These are phyloP conservation scores for Pseudomonodictys pantanalensis DNA, from an alignment of 495 filamentous ascomycete genomes.

Conservation along the genomic window DNA sequence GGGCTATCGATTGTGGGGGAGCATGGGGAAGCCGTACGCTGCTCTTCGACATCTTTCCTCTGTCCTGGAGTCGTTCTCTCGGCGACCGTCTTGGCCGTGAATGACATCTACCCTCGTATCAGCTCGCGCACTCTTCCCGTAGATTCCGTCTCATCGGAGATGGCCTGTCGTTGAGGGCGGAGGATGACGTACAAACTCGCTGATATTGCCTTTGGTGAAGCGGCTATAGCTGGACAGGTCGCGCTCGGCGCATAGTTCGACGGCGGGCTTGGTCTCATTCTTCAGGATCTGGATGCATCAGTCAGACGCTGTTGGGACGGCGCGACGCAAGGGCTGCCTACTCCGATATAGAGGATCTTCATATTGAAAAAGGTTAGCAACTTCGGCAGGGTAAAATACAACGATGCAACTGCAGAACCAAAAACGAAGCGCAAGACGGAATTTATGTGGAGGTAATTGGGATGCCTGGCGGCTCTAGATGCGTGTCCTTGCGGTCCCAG, in stretches of 20 bases:
- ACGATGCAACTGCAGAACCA: too few species aligned
- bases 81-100: slow-evolving; percentile 69
- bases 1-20: too few species aligned
- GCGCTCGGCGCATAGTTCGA: slow-evolving; percentile 76
- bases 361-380: slow-evolving; percentile 53
- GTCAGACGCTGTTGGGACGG: slow-evolving; percentile 9
- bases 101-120: slow-evolving; percentile 47
- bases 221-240: slow-evolving; percentile 77
- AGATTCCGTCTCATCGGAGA: too few species aligned
- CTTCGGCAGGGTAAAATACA: too few species aligned
- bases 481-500: too few species aligned
- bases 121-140: neutral
- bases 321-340: slow-evolving; percentile 46
- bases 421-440: neutral
- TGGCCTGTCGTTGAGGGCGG: too few species aligned
- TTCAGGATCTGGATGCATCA: slow-evolving; percentile 62
- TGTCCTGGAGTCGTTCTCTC: slow-evolving; percentile 82
- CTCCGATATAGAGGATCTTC: slow-evolving; percentile 93
- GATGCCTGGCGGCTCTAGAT: too few species aligned
- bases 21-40: too few species aligned
- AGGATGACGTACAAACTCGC: slow-evolving; percentile 50
- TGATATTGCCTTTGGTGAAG: slow-evolving; percentile 67
- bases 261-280: slow-evolving; percentile 70
- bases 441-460: too few species aligned
- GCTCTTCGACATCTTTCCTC: slow-evolving; percentile 87